A percentile compares a stretch with the other conserved stretches of the same genome.
phyloP scores from a whole-genome alignment of 306 rosid genomes.

The Dalbergia cultrata region DNA sequence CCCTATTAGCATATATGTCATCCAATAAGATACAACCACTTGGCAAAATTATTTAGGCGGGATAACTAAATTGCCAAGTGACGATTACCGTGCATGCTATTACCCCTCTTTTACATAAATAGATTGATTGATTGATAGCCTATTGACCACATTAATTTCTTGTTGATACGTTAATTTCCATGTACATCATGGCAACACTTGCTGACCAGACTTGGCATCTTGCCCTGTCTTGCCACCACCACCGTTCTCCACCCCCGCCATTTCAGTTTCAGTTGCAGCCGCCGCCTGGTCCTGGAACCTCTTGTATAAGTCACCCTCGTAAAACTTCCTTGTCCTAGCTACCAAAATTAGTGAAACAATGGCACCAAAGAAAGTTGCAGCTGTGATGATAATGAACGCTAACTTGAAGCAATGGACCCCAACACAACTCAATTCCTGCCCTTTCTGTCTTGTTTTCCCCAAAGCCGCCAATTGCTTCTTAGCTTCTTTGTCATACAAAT shows the following conservation, averaged over 20 bases:
- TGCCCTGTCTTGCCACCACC: neutral
- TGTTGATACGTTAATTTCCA: conserved; percentile 2
- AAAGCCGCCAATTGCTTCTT: conserved; percentile 45
- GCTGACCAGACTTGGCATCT: conserved; percentile 25
- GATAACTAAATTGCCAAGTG: no score
- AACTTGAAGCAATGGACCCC: conserved; percentile 54
- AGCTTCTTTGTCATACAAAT: conserved; percentile 60
- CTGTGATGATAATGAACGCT: conserved; percentile 56
- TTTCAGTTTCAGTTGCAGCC: conserved; percentile 11
- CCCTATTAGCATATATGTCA: no score
- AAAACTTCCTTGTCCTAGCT: conserved; percentile 64
- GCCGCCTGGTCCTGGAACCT: conserved; percentile 30
- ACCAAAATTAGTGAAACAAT: conserved; percentile 55
- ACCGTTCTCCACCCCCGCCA: conserved; percentile 15
- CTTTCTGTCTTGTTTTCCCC: conserved; percentile 33
- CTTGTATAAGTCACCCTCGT: conserved; percentile 57
- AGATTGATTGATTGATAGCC: no score
- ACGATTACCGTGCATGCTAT: no score
- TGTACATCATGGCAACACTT: conserved; percentile 6
- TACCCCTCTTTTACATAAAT: no score
- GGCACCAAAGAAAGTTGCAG: conserved; percentile 55
- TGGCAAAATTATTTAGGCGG: no score
- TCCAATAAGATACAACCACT: no score
- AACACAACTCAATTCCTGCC: conserved; percentile 52
- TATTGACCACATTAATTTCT: conserved; percentile 9